Conservation (phyloP, 2,329 filamentous ascomycete genomes). For the Colletotrichum sp. region DNA sequence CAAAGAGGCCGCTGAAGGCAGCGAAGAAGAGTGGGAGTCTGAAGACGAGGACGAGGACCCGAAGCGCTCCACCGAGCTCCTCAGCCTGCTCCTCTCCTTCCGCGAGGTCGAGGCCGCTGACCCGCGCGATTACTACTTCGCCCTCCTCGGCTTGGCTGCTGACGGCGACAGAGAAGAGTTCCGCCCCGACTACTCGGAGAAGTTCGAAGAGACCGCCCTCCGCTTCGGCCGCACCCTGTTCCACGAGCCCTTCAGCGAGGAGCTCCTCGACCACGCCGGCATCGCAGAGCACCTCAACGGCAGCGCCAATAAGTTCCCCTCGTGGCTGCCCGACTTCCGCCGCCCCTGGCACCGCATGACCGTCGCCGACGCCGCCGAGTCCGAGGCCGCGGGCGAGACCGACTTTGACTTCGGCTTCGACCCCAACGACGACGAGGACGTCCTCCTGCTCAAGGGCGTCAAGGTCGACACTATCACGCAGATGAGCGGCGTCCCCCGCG, state of each 20-base stretch:
- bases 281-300: constrained; percentile 7
- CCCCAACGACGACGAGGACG: constrained; percentile 8
- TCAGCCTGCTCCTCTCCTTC: constrained; percentile 16
- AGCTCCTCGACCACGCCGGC: constrained; percentile 19
- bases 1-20: background rate
- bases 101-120: constrained; percentile 21
- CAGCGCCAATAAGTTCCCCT: background rate
- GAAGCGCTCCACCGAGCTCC: constrained; percentile 14
- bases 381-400: constrained; percentile 14
- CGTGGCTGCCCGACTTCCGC: constrained; percentile 19
- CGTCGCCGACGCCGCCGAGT: constrained; percentile 18
- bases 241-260: constrained; percentile 18
- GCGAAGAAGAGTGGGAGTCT: constrained; percentile 7
- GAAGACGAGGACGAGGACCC: background rate
- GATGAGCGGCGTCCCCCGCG: constrained; percentile 9
- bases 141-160: constrained; percentile 13
- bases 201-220: constrained; percentile 15
- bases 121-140: constrained; percentile 18
- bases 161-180: constrained; percentile 20
- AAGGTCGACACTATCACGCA: constrained; percentile 9
- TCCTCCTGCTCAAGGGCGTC: constrained; percentile 12
- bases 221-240: constrained; percentile 16
- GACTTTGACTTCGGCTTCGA: constrained; percentile 20
- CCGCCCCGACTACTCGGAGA: constrained; percentile 15
- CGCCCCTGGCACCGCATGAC: constrained; percentile 18